Evolutionary conservation across 176 grass and related monocot species (phyloP).

Genomic region (Aegilops umbellulata): DNA sequence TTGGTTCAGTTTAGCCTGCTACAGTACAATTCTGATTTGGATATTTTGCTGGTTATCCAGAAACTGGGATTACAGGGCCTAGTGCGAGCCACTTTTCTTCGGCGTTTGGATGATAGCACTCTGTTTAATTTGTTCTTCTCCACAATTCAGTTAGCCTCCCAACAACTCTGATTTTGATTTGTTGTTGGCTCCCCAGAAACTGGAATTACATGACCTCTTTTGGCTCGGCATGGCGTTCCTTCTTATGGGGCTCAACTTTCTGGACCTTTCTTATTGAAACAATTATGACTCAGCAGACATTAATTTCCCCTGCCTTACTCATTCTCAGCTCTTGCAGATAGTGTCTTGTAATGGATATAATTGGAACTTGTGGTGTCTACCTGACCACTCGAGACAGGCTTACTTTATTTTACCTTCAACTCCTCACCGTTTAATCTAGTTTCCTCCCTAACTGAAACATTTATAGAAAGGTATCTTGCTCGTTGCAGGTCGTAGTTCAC

Average conservation of each 20-base stretch:
- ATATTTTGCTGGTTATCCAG: neutral
- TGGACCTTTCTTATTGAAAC: too few species aligned
- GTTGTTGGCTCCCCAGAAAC: neutral
- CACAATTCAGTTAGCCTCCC: neutral
- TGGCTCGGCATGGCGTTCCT: neutral
- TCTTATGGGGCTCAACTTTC: neutral
- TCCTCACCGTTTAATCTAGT: too few species aligned
- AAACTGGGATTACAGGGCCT: neutral
- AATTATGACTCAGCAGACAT: neutral
- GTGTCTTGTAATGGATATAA: neutral
- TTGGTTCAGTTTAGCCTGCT: neutral
- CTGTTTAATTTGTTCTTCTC: neutral
- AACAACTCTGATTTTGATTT: too few species aligned
- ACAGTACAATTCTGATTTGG: neutral
- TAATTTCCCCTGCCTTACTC: neutral
- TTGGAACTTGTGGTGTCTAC: neutral
- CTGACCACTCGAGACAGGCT: neutral
- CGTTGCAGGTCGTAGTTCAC: neutral
- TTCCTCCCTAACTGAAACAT: neutral
- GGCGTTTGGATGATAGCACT: slow-evolving; percentile 2
- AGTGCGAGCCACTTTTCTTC: neutral
- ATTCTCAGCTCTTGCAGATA: slow-evolving; percentile 9
- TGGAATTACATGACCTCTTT: neutral
- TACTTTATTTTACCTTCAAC: neutral
- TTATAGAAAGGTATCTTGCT: neutral